These are phyloP conservation scores for Stachybotrys chartarum DNA, from an alignment of 2,329 filamentous ascomycete species.

Conservation along the genomic window DNA sequence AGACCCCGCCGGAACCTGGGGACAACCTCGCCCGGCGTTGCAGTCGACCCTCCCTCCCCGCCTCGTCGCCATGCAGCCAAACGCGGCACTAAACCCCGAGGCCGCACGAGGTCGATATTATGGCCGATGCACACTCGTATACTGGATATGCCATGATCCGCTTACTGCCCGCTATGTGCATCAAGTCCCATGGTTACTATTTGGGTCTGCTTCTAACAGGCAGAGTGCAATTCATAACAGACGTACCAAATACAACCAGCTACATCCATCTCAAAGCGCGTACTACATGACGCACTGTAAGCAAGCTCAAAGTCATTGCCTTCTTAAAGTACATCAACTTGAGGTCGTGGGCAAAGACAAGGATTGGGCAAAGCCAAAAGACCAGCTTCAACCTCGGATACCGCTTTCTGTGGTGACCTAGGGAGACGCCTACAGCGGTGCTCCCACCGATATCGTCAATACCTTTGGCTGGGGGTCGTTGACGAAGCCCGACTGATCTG, in stretches of 20 bases:
- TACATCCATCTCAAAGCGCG: no score
- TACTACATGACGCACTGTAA: no score
- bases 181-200: no score
- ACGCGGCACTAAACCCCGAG: neutral
- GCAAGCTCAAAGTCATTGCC: no score
- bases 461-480: constrained; percentile 47
- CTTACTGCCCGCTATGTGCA: neutral
- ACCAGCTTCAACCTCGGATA: neutral
- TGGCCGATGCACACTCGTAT: neutral
- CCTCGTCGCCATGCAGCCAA: neutral
- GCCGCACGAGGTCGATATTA: neutral
- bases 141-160: neutral
- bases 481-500: constrained; percentile 57
- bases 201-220: no score
- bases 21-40: no score
- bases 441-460: constrained; percentile 51
- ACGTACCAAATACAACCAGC: no score
- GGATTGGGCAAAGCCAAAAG: neutral
- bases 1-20: neutral
- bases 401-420: no score
- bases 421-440: constrained; percentile 8
- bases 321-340: no score
- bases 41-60: neutral
- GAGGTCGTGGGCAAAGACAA: neutral
- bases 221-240: no score